Evolutionary conservation across 2,329 filamentous ascomycete species (phyloP).

Genomic region (Mycocentrospora acerina): DNA sequence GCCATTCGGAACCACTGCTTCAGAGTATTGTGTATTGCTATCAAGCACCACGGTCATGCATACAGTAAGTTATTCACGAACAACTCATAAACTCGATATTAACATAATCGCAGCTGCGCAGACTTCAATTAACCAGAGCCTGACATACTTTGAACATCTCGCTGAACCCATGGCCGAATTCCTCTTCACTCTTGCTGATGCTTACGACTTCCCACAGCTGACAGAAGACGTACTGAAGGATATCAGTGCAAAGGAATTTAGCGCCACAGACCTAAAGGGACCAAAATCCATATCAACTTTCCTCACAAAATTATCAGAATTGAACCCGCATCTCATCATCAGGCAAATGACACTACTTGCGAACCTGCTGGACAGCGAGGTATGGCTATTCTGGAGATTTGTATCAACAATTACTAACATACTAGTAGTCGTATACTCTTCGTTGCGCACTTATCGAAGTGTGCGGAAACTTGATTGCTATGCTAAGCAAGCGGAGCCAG

Average conservation of each 20-base stretch:
- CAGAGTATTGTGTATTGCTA: slow-evolving; percentile 92
- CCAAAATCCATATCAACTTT: slow-evolving; percentile 96
- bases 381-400: slow-evolving; percentile 35
- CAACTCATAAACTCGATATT: slow-evolving; percentile 2
- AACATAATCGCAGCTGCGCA: slow-evolving; percentile 68
- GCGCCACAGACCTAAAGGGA: slow-evolving; percentile 90
- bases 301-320: slow-evolving; percentile 87
- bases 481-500: slow-evolving; percentile 81
- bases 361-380: slow-evolving; percentile 93
- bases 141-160: slow-evolving; percentile 98
- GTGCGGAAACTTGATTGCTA: slow-evolving; percentile 89
- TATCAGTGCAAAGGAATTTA: slow-evolving; percentile 96
- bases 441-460: slow-evolving; percentile 94
- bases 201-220: slow-evolving; percentile 96
- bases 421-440: slow-evolving; percentile 76
- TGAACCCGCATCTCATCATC: slow-evolving; percentile 87
- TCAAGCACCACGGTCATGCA: slow-evolving; percentile 96
- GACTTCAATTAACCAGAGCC: slow-evolving; percentile 94
- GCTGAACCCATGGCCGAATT: slow-evolving; percentile 99
- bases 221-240: slow-evolving; percentile 92
- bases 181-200: slow-evolving; percentile 89
- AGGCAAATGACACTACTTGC: slow-evolving; percentile 96
- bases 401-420: slow-evolving; percentile 1
- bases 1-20: slow-evolving; percentile 95
- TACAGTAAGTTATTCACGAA: slow-evolving; percentile 66